These are phyloP conservation scores for Pseudogymnoascus sp. DNA, from an alignment of 2,329 filamentous ascomycete species.

Conservation along the genomic window DNA sequence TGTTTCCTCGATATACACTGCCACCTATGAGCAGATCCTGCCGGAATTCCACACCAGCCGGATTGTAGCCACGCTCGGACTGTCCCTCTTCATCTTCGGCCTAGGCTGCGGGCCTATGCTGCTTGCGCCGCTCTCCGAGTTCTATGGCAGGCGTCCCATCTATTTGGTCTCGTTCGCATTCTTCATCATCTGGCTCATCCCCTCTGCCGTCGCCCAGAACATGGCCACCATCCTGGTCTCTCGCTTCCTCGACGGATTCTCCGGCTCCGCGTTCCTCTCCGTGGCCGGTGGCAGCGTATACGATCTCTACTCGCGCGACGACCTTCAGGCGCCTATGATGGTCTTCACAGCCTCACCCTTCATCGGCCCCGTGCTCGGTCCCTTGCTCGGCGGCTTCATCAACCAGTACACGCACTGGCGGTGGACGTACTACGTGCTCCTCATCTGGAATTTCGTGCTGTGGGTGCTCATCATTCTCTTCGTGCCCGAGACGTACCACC, in stretches of 20 bases:
- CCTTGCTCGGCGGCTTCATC: conserved; percentile 70
- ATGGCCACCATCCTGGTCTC: conserved; percentile 71
- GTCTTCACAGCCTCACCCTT: conserved; percentile 64
- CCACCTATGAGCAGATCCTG: conserved; percentile 70
- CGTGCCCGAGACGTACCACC: conserved; percentile 83
- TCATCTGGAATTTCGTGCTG: conserved; percentile 71
- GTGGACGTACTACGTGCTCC: conserved; percentile 76
- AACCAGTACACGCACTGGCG: conserved; percentile 68
- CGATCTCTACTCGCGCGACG: conserved; percentile 62
- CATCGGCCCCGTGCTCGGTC: conserved; percentile 52
- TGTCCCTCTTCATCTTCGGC: conserved; percentile 78
- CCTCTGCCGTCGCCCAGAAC: conserved; percentile 73
- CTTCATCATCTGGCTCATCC: conserved; percentile 74
- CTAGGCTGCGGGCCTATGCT: conserved; percentile 52
- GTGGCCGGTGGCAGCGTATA: conserved; percentile 82
- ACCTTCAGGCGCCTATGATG: conserved; percentile 76
- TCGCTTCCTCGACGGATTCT: conserved; percentile 70
- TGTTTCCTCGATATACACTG: conserved; percentile 81
- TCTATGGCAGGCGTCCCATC: conserved; percentile 75
- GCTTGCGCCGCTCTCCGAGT: conserved; percentile 51
- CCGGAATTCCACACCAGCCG: conserved; percentile 64
- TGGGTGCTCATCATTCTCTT: conserved; percentile 58
- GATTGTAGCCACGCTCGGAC: conserved; percentile 68
- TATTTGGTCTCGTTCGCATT: conserved; percentile 68
- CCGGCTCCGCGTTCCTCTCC: conserved; percentile 60